Percentiles rank a stretch among this genome's conserved stretches.
Evolutionary conservation across 768 basidiomycete genomes (phyloP).

Genomic region (Hysterangium stoloniferum): DNA sequence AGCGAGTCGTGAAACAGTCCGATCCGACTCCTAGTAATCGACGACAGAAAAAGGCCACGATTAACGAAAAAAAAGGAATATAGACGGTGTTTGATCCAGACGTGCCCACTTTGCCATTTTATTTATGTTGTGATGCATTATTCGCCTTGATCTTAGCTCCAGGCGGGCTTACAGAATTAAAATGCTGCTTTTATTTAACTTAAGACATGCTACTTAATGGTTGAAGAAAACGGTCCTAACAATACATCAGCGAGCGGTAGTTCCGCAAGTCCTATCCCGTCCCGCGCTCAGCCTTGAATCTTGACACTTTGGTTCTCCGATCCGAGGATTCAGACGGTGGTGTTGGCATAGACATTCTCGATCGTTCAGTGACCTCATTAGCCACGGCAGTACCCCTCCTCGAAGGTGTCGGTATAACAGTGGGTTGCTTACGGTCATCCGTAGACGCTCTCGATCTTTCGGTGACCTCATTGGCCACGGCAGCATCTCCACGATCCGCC

Average conservation of each 20-base stretch:
- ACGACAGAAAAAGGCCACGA: no score
- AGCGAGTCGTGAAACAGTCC: constrained; percentile 28
- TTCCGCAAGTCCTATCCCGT: constrained; percentile 21
- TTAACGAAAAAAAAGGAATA: no score
- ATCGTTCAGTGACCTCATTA: constrained; percentile 20
- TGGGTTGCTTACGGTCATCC: neutral
- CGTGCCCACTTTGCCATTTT: no score
- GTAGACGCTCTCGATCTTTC: neutral
- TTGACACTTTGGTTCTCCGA: constrained; percentile 21
- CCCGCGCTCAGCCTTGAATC: constrained; percentile 29
- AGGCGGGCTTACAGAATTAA: no score
- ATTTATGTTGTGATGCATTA: no score
- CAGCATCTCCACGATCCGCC: no score
- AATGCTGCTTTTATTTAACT: no score
- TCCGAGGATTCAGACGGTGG: neutral
- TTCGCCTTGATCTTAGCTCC: no score
- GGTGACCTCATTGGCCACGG: neutral
- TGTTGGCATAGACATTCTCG: constrained; percentile 16
- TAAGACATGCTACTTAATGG: no score
- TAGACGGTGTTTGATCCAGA: no score
- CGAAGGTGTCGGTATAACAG: neutral
- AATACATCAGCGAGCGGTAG: neutral
- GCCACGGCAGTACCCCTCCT: constrained; percentile 13
- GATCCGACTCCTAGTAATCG: neutral
- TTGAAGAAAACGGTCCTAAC: no score